Evolutionary conservation across 169 alveolate genomes (phyloP).

Genomic region (Pseudocohnilembus persalinus): DNA sequence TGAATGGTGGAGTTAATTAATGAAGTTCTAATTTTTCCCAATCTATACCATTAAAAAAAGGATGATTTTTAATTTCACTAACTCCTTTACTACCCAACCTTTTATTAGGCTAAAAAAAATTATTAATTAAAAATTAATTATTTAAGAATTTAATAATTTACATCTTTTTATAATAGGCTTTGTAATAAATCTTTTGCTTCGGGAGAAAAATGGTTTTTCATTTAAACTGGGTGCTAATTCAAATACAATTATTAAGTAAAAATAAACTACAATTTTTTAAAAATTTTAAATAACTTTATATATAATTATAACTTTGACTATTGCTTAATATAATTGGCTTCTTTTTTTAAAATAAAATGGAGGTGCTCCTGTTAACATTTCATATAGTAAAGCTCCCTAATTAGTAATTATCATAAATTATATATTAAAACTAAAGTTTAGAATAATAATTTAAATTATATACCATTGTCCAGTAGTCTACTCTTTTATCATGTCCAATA

Average conservation of each 20-base stretch:
- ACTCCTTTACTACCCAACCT: neutral
- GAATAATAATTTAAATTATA: no score
- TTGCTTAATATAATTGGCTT: slow-evolving; percentile 35
- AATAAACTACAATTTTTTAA: no score
- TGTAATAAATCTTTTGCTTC: neutral
- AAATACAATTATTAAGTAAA: neutral
- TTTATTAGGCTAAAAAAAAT: neutral
- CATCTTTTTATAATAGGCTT: neutral
- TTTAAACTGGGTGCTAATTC: slow-evolving; percentile 7
- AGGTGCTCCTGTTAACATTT: slow-evolving; percentile 62
- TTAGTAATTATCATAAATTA: no score
- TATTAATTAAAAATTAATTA: neutral
- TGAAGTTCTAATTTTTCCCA: slow-evolving; percentile 60
- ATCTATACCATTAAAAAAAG: slow-evolving; percentile 55
- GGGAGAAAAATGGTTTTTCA: neutral
- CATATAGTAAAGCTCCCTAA: slow-evolving; percentile 66
- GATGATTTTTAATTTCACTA: slow-evolving; percentile 39
- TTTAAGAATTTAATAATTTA: neutral
- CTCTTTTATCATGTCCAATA: slow-evolving; percentile 49
- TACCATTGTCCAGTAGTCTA: slow-evolving; percentile 69
- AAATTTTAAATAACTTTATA: no score
- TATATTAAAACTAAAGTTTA: no score
- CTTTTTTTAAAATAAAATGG: slow-evolving; percentile 58
- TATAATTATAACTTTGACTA: slow-evolving; percentile 14
- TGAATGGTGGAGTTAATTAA: slow-evolving; percentile 46